Conservation (phyloP, 2,329 filamentous ascomycete species). For the Dothistroma pini region DNA sequence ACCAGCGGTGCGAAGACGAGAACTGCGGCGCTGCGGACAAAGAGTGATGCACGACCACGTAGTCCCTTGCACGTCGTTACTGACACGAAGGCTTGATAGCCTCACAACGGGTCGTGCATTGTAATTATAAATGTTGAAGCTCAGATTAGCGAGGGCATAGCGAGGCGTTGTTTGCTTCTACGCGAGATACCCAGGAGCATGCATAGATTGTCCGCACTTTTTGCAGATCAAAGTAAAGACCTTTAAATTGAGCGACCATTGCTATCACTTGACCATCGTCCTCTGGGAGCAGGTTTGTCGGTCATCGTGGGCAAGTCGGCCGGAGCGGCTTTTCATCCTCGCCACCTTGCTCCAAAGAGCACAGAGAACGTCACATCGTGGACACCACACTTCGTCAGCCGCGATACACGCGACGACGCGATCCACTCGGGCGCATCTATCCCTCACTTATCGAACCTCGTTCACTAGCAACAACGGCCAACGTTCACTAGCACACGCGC, state of each 20-base stretch:
- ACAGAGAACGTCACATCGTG: neutral
- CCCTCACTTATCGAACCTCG: neutral
- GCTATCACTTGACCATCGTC: neutral
- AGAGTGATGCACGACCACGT: conserved; percentile 19
- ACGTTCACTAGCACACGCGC: neutral
- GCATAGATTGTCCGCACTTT: neutral
- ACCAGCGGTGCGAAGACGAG: conserved; percentile 17
- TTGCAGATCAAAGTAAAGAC: neutral
- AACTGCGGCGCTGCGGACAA: conserved; percentile 15
- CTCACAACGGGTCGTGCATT: neutral
- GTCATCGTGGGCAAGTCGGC: neutral
- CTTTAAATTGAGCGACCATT: neutral
- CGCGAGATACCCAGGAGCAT: neutral
- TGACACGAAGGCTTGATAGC: conserved; percentile 6
- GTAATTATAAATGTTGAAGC: neutral
- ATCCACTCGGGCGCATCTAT: neutral
- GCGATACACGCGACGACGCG: neutral
- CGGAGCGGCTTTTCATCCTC: neutral
- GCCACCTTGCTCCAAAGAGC: neutral
- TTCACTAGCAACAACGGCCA: neutral
- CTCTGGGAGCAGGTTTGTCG: neutral
- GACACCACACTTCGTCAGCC: neutral
- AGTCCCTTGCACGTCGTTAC: conserved; percentile 23
- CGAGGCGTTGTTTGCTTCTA: neutral
- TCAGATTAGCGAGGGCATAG: neutral